phyloP scores from a whole-genome alignment of 2,329 filamentous ascomycete species.

The Aspergillus flavus region DNA sequence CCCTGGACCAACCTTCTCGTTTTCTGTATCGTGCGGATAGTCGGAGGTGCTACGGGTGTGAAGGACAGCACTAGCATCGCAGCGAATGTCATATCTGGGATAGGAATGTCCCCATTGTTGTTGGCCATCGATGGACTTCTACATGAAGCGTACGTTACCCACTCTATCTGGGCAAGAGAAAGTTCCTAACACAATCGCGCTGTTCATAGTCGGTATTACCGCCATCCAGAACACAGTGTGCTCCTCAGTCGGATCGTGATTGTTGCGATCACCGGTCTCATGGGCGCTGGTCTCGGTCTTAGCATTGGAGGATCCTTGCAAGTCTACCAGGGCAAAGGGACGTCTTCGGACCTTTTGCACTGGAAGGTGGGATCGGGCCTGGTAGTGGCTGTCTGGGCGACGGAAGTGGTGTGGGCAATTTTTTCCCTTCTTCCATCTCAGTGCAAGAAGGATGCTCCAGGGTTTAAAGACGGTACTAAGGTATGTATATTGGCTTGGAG shows the following conservation, averaged over 20 bases:
- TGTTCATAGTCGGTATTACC: slow-evolving; percentile 22
- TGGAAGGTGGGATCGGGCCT: slow-evolving; percentile 13
- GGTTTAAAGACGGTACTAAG: slow-evolving; percentile 7
- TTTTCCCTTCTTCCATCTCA: slow-evolving; percentile 6
- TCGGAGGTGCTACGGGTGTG: slow-evolving; percentile 29
- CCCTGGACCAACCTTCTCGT: slow-evolving; percentile 44
- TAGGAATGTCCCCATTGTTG: slow-evolving; percentile 45
- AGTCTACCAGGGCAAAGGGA: slow-evolving; percentile 10
- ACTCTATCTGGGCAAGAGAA: not conserved
- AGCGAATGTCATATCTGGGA: slow-evolving; percentile 39
- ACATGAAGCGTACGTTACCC: slow-evolving; percentile 37
- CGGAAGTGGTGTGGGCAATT: slow-evolving; percentile 10
- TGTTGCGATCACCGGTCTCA: not conserved
- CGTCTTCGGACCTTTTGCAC: not conserved
- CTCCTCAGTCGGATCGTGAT: slow-evolving; percentile 7
- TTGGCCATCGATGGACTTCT: slow-evolving; percentile 34
- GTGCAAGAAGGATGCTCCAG: not conserved
- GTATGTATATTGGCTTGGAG: slow-evolving; percentile 7
- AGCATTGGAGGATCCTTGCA: slow-evolving; percentile 10
- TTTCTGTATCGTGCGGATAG: slow-evolving; percentile 44
- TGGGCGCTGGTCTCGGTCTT: slow-evolving; percentile 10
- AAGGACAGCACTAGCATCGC: slow-evolving; percentile 18
- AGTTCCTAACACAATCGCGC: not conserved
- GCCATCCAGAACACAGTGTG: slow-evolving; percentile 11
- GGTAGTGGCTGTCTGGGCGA: slow-evolving; percentile 10